phyloP scores from a whole-genome alignment of 495 filamentous ascomycete genomes.

The Cercophora scortea region DNA sequence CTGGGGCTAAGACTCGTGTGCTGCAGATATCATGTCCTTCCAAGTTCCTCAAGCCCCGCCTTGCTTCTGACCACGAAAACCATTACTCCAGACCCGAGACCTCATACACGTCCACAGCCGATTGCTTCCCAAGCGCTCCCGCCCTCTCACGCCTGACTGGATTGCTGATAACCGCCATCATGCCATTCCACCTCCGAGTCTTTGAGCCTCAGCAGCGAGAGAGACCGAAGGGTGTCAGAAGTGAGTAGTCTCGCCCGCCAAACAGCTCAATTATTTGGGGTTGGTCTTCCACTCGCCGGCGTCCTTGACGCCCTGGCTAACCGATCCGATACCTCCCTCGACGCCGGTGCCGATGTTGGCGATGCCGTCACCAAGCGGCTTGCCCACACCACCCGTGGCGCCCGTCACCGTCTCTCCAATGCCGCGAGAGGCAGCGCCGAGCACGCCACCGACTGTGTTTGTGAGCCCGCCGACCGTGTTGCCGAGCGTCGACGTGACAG shows the following conservation, averaged over 20 bases:
- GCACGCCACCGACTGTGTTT: constrained; percentile 60
- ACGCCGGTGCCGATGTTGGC: constrained; percentile 52
- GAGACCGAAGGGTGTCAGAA: too few relatives aligned
- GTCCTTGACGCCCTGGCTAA: constrained; percentile 59
- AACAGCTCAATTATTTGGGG: not conserved
- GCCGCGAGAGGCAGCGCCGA: constrained; percentile 55
- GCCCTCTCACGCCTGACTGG: too few relatives aligned
- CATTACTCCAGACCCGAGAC: too few relatives aligned
- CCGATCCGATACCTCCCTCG: constrained; percentile 47
- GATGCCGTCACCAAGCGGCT: constrained; percentile 59
- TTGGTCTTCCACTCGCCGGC: constrained; percentile 58
- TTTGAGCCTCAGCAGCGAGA: not conserved
- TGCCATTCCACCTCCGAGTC: not conserved
- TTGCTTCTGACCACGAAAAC: too few relatives aligned
- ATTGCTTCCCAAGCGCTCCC: too few relatives aligned
- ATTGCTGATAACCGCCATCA: too few relatives aligned
- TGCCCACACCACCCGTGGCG: constrained; percentile 52
- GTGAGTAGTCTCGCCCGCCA: too few relatives aligned
- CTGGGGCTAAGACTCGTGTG: too few relatives aligned
- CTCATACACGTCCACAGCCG: too few relatives aligned
- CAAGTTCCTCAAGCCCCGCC: too few relatives aligned
- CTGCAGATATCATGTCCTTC: too few relatives aligned
- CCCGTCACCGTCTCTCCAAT: constrained; percentile 35
- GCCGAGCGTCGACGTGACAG: constrained; percentile 49
- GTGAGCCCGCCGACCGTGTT: constrained; percentile 48